Evolutionary conservation across 2,329 filamentous ascomycete genomes (phyloP), one percentile per base, ranked within the genome.

Genomic region (Aspergillus melleus): DNA sequence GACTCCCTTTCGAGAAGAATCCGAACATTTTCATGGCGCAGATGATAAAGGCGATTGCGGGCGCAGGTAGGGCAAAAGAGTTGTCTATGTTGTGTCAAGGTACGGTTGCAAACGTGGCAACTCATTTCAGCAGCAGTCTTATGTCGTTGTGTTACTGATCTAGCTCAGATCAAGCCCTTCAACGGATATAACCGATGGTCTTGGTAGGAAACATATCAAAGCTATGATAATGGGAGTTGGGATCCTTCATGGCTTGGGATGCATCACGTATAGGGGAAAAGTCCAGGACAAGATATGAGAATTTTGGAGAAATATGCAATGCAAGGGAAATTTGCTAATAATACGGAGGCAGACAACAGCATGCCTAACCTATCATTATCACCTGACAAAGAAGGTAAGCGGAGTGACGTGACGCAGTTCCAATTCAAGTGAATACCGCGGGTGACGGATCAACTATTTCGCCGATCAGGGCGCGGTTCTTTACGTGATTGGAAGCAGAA

Each of bases 61-160:
- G 87, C 88, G 77, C 91, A 90, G 52, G 88, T 84, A 26, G 84
- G 79, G 72, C 90, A 92, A 67, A 90, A 80, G 68, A 90, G 89
- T 12, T 86, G 86, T 57, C 87, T 75, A 69, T 80, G 83, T 84
- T 81, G 74, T 79, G 69, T 78, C 73, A 69, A 84, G 80, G 74
- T 80, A 78, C 78, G 76, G 64, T 73, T 76, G 74, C 89, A 92
- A 73, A 90, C 84, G 72, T 87, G 83, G 79, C 89, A 92, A 71
- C 85, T 85, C 87, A 91, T 90, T 61, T 71, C 77, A 75, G 66
- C 58, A 46, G 55, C 46, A 64, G 55, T 44, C 44, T 36, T n/a
- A 12, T 55, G 52, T 52, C 36, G 26, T 29, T 61, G 55, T 49
- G 42, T 64, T 42, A 19, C 14, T 42, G 36, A 14, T n/a, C 36